These are phyloP conservation scores for Coemansia furcata DNA, from an alignment of 192 early-diverging fungal species.

Conservation along the genomic window DNA sequence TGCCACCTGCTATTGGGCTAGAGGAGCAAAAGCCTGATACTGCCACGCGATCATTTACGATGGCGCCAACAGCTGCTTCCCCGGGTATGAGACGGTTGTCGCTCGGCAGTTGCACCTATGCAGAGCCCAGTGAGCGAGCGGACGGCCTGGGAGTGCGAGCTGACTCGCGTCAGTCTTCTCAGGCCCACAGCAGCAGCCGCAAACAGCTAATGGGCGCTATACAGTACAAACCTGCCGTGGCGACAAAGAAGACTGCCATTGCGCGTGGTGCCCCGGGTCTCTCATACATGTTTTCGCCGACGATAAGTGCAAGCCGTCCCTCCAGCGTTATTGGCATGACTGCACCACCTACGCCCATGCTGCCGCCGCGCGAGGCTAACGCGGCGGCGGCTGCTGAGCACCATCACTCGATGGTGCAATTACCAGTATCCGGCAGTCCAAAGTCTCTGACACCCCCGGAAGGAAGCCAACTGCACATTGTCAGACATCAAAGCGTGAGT, in stretches of 20 bases:
- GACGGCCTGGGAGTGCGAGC: conserved; percentile 16
- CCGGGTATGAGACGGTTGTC: conserved; percentile 9
- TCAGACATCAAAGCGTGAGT: not conserved
- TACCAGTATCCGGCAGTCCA: not conserved
- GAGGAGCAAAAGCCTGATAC: not conserved
- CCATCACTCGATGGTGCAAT: not conserved
- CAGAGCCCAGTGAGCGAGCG: conserved; percentile 13
- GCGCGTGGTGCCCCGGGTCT: conserved; percentile 50
- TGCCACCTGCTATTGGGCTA: not conserved
- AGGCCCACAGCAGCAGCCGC: conserved; percentile 14
- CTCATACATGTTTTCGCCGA: conserved; percentile 55
- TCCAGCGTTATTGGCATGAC: conserved; percentile 37
- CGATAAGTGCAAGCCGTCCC: conserved; percentile 34
- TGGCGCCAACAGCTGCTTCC: not conserved
- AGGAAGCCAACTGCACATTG: not conserved
- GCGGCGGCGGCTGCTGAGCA: not conserved
- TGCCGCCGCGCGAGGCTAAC: not conserved
- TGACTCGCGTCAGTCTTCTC: conserved; percentile 22
- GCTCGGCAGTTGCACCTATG: conserved; percentile 8
- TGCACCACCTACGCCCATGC: conserved; percentile 7
- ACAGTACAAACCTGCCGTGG: conserved; percentile 43
- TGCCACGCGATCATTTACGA: not conserved
- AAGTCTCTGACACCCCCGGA: not conserved
- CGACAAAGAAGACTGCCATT: conserved; percentile 21
- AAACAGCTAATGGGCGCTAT: conserved; percentile 30